A percentile compares a stretch with the other conserved stretches of the same genome.
These are phyloP conservation scores for Leptographium radiaticola DNA, from an alignment of 2,329 filamentous ascomycete species.

Conservation along the genomic window DNA sequence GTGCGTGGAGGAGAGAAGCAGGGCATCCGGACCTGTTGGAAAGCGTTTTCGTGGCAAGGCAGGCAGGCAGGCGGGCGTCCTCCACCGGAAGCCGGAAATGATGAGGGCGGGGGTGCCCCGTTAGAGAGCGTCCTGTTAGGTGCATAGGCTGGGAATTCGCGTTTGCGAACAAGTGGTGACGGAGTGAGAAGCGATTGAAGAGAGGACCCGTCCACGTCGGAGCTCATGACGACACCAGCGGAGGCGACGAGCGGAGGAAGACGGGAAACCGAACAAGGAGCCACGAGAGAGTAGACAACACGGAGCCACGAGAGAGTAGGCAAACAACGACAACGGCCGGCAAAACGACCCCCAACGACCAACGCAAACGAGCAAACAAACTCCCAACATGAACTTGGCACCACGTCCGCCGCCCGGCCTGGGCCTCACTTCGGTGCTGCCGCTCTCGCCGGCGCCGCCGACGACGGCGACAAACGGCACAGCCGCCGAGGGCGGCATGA, in stretches of 20 bases:
- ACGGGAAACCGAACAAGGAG: too few species aligned
- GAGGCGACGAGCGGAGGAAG: too few species aligned
- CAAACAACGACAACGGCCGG: too few species aligned
- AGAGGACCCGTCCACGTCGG: background rate
- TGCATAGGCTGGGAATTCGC: background rate
- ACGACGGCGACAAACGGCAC: background rate
- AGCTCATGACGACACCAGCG: too few species aligned
- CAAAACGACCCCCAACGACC: background rate
- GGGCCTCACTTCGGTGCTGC: background rate
- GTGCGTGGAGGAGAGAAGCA: background rate
- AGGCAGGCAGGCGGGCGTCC: background rate
- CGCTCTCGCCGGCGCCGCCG: background rate
- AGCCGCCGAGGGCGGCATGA: background rate
- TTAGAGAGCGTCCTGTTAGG: background rate
- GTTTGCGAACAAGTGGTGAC: background rate
- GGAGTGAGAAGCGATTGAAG: too few species aligned
- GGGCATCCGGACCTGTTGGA: background rate
- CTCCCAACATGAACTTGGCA: background rate
- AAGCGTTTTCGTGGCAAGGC: background rate
- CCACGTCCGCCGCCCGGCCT: background rate
- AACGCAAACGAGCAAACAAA: background rate
- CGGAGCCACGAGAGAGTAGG: too few species aligned
- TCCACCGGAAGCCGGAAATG: background rate
- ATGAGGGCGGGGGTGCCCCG: background rate
- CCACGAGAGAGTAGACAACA: too few species aligned